phyloP scores from a whole-genome alignment of 2,329 filamentous ascomycete species.

The Pseudogymnoascus pannorum region DNA sequence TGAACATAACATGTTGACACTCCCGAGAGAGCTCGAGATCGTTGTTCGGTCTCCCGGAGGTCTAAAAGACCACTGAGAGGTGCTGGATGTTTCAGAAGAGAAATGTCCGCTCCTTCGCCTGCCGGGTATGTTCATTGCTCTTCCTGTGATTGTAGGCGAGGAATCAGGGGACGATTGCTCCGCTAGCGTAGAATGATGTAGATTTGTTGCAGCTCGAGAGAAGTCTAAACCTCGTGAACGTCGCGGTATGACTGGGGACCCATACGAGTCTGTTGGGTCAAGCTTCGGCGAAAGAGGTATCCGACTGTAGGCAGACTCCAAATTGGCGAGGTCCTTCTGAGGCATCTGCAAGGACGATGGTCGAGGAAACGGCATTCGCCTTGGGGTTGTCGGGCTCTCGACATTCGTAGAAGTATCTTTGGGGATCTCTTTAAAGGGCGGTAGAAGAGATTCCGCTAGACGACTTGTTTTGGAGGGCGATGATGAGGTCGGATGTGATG shows the following conservation, averaged over 20 bases:
- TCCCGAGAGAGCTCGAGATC: conserved; percentile 61
- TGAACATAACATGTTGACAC: conserved; percentile 58
- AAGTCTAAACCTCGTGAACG: conserved; percentile 89
- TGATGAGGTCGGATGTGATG: neutral
- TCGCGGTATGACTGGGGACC: conserved; percentile 80
- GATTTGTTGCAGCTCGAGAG: conserved; percentile 82
- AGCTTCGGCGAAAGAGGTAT: conserved; percentile 76
- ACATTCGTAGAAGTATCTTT: conserved; percentile 20
- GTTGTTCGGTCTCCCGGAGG: conserved; percentile 61
- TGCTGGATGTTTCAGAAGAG: conserved; percentile 32
- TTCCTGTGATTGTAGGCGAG: conserved; percentile 74
- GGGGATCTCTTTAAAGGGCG: neutral
- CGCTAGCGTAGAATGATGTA: conserved; percentile 91
- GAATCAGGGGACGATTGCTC: conserved; percentile 84
- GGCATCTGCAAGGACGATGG: conserved; percentile 67
- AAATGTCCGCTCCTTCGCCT: conserved; percentile 41
- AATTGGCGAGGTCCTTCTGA: conserved; percentile 37
- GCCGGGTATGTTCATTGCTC: conserved; percentile 56
- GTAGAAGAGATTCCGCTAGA: neutral
- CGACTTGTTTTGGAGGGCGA: neutral
- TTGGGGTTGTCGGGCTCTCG: conserved; percentile 60
- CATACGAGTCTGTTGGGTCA: conserved; percentile 77
- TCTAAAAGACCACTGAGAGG: conserved; percentile 64
- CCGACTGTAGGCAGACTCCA: conserved; percentile 45
- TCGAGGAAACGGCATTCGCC: conserved; percentile 55